phyloP scores from a whole-genome alignment of 2,329 filamentous ascomycete genomes.

The Fusarium caatingaense region DNA sequence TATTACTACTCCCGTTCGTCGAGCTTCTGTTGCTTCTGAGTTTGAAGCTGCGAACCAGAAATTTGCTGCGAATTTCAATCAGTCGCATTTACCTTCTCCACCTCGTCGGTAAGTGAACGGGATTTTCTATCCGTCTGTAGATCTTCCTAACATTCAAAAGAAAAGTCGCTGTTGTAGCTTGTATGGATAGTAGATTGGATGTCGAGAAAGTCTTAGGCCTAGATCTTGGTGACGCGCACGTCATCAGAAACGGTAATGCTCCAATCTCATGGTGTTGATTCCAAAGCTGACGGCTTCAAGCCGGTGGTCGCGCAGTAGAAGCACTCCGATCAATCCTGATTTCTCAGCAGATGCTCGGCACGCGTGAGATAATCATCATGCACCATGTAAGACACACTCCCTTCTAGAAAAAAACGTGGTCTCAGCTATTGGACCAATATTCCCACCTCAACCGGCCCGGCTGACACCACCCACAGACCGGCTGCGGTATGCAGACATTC shows the following conservation, averaged over 20 bases:
- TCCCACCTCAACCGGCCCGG: constrained; percentile 33
- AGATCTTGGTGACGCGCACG: constrained; percentile 81
- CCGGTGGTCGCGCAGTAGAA: constrained; percentile 73
- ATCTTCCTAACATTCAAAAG: constrained; percentile 19
- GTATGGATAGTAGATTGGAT: constrained; percentile 84
- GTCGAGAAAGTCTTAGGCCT: constrained; percentile 69
- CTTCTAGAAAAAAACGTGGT: neutral
- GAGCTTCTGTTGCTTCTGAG: constrained; percentile 28
- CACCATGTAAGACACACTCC: constrained; percentile 64
- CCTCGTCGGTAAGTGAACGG: constrained; percentile 38
- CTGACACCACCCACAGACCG: constrained; percentile 48
- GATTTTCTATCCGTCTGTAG: too few species aligned
- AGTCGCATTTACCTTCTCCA: constrained; percentile 40
- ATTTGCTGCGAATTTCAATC: constrained; percentile 37
- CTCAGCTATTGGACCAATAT: neutral
- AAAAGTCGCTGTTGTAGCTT: constrained; percentile 67
- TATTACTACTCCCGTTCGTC: neutral
- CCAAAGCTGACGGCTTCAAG: constrained; percentile 5
- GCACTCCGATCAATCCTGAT: constrained; percentile 81
- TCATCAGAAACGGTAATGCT: constrained; percentile 72
- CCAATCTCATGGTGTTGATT: neutral
- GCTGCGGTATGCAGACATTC: constrained; percentile 74
- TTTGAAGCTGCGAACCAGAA: constrained; percentile 42
- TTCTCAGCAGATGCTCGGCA: constrained; percentile 82
- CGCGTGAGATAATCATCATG: constrained; percentile 77